Percentiles rank a stretch among this genome's conserved stretches.
Conservation (phyloP, 2,329 filamentous ascomycete species). For the Fusarium acutatum region DNA sequence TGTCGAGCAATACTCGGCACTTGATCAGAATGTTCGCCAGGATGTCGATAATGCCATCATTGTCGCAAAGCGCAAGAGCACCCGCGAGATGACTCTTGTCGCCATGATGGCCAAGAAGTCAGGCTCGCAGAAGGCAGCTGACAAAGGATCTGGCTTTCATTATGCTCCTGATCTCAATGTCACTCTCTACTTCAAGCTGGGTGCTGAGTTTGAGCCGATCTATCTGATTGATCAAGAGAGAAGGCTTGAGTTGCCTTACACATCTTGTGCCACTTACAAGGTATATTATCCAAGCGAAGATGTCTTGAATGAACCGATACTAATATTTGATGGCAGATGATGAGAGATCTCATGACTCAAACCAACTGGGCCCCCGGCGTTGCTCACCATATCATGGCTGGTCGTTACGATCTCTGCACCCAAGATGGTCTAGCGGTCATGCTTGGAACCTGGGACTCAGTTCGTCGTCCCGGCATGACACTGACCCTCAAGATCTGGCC, state of each 20-base stretch:
- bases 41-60: background rate
- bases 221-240: background rate
- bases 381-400: background rate
- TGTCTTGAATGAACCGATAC: fast-evolving
- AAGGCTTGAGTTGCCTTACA: background rate
- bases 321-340: background rate
- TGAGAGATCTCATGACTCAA: background rate
- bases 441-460: background rate
- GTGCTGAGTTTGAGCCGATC: background rate
- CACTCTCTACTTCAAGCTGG: background rate
- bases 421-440: background rate
- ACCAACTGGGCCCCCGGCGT: background rate
- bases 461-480: background rate
- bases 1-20: background rate
- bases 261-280: background rate
- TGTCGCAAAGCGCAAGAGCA: background rate
- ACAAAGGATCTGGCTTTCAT: background rate
- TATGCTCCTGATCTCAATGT: background rate
- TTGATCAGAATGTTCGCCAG: background rate
- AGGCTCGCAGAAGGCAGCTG: background rate
- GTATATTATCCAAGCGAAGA: background rate
- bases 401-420: background rate
- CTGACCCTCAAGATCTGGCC: background rate
- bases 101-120: background rate
- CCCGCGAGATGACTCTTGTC: background rate